These are phyloP conservation scores for Wallacemonas sp. DNA, from an alignment of 208 protist genomes.

Conservation along the genomic window DNA sequence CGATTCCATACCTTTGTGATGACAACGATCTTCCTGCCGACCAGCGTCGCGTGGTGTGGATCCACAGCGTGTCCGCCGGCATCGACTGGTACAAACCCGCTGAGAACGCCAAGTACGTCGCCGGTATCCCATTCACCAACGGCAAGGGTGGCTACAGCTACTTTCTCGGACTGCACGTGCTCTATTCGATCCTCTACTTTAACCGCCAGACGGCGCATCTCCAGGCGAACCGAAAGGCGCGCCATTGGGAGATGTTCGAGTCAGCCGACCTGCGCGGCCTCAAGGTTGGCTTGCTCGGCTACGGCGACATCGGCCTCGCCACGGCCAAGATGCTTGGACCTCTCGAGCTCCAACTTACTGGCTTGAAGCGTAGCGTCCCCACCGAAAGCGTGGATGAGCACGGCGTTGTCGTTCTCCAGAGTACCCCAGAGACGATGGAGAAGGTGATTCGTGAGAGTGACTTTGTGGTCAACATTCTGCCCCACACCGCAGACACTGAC, in stretches of 20 bases:
- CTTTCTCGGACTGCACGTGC: slow-evolving; percentile 55
- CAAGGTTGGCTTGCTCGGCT: slow-evolving; percentile 78
- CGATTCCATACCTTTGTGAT: slow-evolving; percentile 49
- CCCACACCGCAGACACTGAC: slow-evolving; percentile 48
- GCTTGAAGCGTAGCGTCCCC: slow-evolving; percentile 30
- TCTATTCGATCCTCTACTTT: slow-evolving; percentile 79
- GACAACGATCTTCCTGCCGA: slow-evolving; percentile 37
- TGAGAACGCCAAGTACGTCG: slow-evolving; percentile 29
- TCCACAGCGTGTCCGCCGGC: slow-evolving; percentile 66
- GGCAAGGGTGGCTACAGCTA: slow-evolving; percentile 49
- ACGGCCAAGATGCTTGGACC: slow-evolving; percentile 30
- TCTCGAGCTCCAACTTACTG: slow-evolving; percentile 54
- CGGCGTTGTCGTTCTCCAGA: slow-evolving; percentile 31
- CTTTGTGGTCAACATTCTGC: slow-evolving; percentile 72
- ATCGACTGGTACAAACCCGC: slow-evolving; percentile 53
- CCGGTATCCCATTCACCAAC: slow-evolving; percentile 56
- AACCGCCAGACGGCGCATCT: slow-evolving; percentile 55
- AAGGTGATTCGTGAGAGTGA: slow-evolving; percentile 60
- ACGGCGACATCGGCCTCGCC: slow-evolving; percentile 69
- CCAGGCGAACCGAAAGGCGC: slow-evolving; percentile 34
- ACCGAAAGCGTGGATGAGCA: slow-evolving; percentile 34
- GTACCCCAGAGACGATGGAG: slow-evolving; percentile 23
- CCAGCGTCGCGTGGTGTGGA: slow-evolving; percentile 57
- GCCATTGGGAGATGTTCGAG: slow-evolving; percentile 58
- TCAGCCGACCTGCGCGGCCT: slow-evolving; percentile 46